Evolutionary conservation across 169 alveolate genomes (phyloP).

Genomic region (Plasmodium vivax): DNA sequence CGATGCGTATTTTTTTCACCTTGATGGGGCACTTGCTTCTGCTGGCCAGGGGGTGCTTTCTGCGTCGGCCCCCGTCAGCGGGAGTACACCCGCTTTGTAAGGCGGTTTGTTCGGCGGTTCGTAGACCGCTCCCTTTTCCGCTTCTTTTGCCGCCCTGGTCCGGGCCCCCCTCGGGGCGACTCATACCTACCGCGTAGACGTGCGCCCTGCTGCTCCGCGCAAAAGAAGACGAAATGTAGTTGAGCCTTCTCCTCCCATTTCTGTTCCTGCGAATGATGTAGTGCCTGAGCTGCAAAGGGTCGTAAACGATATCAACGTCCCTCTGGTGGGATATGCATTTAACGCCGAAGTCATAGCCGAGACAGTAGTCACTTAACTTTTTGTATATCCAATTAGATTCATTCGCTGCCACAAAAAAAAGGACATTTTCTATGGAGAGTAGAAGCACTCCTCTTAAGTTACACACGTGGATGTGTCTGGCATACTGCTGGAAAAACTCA

Average conservation of each 20-base stretch:
- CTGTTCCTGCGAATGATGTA: background rate
- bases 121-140: background rate
- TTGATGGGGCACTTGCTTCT: conserved; percentile 1
- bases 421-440: conserved; percentile 39
- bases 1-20: background rate
- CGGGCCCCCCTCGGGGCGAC: background rate
- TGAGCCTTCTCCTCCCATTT: background rate
- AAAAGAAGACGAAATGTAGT: background rate
- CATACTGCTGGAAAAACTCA: background rate
- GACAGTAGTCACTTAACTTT: background rate
- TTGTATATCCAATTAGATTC: background rate
- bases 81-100: background rate
- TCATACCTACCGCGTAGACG: background rate
- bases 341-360: background rate
- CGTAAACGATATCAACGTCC: background rate
- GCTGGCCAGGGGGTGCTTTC: background rate
- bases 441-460: background rate
- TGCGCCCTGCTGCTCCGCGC: background rate
- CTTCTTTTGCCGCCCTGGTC: background rate
- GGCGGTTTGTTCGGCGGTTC: too few relatives aligned
- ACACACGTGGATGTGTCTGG: conserved; percentile 24
- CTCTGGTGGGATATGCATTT: background rate
- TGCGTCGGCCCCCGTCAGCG: background rate
- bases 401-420: conserved; percentile 6
- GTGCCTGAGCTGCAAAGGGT: conserved; percentile 15